Conservation (phyloP, 2,329 filamentous ascomycete species). For the Fusarium sterilihyphosum region DNA sequence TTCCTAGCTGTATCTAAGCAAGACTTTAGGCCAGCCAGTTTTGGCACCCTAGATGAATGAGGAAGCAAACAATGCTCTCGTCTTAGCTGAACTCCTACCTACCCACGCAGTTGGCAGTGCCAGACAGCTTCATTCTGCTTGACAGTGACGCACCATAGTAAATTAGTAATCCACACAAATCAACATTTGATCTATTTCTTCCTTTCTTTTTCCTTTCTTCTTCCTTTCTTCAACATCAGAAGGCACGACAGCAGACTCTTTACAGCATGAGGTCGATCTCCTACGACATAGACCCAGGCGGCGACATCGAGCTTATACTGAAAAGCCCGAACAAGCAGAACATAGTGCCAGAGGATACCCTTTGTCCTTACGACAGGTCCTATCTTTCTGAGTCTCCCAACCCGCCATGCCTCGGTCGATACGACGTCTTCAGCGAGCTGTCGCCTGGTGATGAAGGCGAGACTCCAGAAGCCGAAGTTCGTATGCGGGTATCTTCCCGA, state of each 20-base stretch:
- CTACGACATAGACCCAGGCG: not conserved
- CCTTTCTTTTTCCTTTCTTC: no score
- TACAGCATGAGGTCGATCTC: not conserved
- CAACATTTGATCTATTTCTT: no score
- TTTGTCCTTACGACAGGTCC: no score
- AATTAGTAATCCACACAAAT: no score
- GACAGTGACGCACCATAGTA: not conserved
- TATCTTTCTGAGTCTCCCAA: no score
- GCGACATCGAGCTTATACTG: not conserved
- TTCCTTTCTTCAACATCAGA: no score
- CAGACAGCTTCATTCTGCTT: fast-evolving
- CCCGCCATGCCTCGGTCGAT: not conserved
- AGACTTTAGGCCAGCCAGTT: no score
- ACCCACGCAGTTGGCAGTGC: not conserved
- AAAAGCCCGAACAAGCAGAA: not conserved
- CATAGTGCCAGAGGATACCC: not conserved
- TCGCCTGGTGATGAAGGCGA: fast-evolving
- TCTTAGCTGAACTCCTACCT: no score
- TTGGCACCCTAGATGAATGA: no score
- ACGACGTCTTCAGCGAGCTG: not conserved
- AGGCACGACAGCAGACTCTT: no score
- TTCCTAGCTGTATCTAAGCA: not conserved
- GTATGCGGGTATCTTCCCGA: not conserved
- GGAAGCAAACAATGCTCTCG: no score
- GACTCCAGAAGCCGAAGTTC: not conserved